Conservation (phyloP, 495 filamentous ascomycete species). For the Ramalina peruviana region DNA sequence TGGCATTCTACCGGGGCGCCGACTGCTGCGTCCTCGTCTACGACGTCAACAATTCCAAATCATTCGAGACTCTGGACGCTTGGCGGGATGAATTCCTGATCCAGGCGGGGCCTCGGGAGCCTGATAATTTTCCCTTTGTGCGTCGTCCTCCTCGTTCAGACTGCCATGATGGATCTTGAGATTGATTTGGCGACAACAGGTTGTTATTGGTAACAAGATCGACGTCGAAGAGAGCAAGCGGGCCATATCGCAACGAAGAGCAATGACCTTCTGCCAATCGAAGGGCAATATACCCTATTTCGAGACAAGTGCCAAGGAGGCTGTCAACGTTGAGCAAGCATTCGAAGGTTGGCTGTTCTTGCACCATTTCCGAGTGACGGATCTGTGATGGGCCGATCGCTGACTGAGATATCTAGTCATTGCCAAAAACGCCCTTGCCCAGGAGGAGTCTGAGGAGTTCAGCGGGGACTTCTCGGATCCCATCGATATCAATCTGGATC, state of each 20-base stretch:
- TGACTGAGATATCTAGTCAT: slow-evolving; percentile 49
- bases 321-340: slow-evolving; percentile 93
- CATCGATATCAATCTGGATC: slow-evolving; percentile 91
- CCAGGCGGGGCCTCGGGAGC: slow-evolving; percentile 89
- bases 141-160: slow-evolving; percentile 21
- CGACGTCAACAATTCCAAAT: slow-evolving; percentile 98
- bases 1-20: slow-evolving; percentile 95
- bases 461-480: slow-evolving; percentile 90
- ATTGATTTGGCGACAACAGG: slow-evolving; percentile 28
- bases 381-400: slow-evolving; percentile 9
- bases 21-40: slow-evolving; percentile 98
- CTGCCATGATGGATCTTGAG: background rate
- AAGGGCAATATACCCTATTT: slow-evolving; percentile 98
- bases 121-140: slow-evolving; percentile 96
- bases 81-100: slow-evolving; percentile 99
- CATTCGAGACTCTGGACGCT: slow-evolving; percentile 94
- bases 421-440: slow-evolving; percentile 82
- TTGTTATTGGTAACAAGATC: slow-evolving; percentile 97
- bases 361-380: background rate
- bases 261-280: slow-evolving; percentile 92
- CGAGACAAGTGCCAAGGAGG: slow-evolving; percentile 98
- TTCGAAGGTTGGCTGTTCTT: slow-evolving; percentile 68
- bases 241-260: slow-evolving; percentile 87
- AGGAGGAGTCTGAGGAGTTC: slow-evolving; percentile 90
- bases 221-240: slow-evolving; percentile 97